Evolutionary conservation across 192 early-diverging fungal species (phyloP).

Genomic region (Gaertneriomyces semiglobifer): DNA sequence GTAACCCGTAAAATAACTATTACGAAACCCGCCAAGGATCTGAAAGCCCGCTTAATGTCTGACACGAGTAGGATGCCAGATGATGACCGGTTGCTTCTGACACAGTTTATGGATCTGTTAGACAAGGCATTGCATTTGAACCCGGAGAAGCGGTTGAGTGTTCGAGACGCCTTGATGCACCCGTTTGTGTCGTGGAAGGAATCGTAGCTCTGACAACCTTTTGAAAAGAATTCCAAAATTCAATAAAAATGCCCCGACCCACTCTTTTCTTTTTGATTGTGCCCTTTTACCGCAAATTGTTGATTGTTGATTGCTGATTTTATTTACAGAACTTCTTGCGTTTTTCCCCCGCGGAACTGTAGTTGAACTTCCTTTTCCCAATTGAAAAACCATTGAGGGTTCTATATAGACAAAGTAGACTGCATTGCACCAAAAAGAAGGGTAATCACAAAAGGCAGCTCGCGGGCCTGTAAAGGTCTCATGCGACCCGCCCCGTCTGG

Average conservation of each 20-base stretch:
- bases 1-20: conserved; percentile 65
- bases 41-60: conserved; percentile 64
- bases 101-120: conserved; percentile 76
- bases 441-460: too few relatives aligned
- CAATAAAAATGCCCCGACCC: too few relatives aligned
- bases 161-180: conserved; percentile 80
- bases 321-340: background rate
- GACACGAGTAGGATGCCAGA: conserved; percentile 41
- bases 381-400: too few relatives aligned
- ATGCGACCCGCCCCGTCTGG: too few relatives aligned
- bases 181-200: conserved; percentile 59
- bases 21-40: conserved; percentile 65
- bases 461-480: too few relatives aligned
- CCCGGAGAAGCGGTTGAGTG: conserved; percentile 86
- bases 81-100: conserved; percentile 58
- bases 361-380: too few relatives aligned
- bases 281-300: background rate
- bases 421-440: too few relatives aligned
- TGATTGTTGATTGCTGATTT: background rate
- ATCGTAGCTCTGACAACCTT: background rate
- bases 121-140: conserved; percentile 78
- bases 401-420: too few relatives aligned
- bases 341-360: too few relatives aligned
- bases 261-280: conserved; percentile 1
- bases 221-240: too few relatives aligned